A percentile compares a stretch with the other conserved stretches of the same genome.
These are phyloP conservation scores for Drechslera avenae DNA, from an alignment of 2,329 filamentous ascomycete genomes.

Conservation along the genomic window DNA sequence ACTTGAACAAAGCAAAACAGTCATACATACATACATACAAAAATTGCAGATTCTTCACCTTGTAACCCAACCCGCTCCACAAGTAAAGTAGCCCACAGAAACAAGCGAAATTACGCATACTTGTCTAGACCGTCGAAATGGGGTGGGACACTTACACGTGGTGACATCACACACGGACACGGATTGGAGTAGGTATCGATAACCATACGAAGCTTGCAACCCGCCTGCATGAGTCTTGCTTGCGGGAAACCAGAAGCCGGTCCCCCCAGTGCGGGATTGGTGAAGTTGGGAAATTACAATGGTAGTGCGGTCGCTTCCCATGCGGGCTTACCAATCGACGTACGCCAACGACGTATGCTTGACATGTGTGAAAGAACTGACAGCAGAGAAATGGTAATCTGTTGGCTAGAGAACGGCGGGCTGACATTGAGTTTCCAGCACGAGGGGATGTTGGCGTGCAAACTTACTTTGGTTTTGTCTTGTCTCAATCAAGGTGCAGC, in stretches of 20 bases:
- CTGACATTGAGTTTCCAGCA: not conserved
- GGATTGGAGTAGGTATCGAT: conserved; percentile 16
- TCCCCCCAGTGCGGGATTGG: conserved; percentile 12
- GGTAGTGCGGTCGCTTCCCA: not conserved
- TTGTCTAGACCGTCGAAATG: conserved; percentile 7
- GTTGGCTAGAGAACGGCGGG: conserved; percentile 1
- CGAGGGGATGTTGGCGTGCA: not conserved
- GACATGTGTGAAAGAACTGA: not conserved
- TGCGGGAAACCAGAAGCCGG: conserved; percentile 1
- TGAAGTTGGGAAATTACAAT: conserved; percentile 2
- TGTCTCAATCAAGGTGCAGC: not conserved
- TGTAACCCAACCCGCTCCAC: conserved; percentile 2
- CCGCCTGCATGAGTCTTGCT: conserved; percentile 3
- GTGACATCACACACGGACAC: conserved; percentile 10
- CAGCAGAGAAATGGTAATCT: not conserved
- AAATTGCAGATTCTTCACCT: not conserved
- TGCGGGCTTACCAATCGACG: conserved; percentile 10
- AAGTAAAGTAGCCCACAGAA: not conserved
- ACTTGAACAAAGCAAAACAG: too few relatives aligned
- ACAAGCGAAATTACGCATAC: conserved; percentile 13
- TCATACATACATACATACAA: not conserved
- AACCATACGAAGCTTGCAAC: conserved; percentile 9
- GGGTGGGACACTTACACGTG: conserved; percentile 1
- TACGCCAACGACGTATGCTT: not conserved
- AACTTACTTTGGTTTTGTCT: not conserved